phyloP scores from a whole-genome alignment of 148 eudicot genomes.

The Vaccinium darrowii region DNA sequence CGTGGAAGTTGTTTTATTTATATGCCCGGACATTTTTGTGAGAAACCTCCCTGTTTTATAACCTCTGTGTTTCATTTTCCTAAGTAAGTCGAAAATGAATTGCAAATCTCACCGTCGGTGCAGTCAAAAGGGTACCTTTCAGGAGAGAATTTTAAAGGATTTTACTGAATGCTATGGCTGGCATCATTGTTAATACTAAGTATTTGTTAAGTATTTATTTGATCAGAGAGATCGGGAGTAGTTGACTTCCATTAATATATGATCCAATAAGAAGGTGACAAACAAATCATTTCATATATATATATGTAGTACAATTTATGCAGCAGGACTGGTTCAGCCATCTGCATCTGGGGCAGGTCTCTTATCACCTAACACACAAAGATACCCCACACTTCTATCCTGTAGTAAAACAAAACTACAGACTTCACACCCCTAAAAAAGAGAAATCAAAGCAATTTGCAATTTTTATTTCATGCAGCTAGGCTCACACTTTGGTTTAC shows the following conservation, averaged over 20 bases:
- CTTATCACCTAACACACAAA: neutral
- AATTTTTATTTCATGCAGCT: neutral
- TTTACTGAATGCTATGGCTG: neutral
- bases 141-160: neutral
- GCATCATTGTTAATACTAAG: no score
- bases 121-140: neutral
- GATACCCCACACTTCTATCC: neutral
- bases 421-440: neutral
- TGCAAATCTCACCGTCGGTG: neutral
- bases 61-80: neutral
- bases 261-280: neutral
- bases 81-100: neutral
- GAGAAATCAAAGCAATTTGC: neutral
- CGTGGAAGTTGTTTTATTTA: no score
- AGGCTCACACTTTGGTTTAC: neutral
- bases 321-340: neutral
- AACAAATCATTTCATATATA: neutral
- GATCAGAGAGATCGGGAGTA: neutral
- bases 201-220: neutral
- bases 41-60: no score
- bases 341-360: slow-evolving; percentile 2
- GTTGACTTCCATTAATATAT: neutral
- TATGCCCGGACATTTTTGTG: no score
- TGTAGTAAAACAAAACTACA: neutral
- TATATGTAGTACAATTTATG: neutral